Evolutionary conservation across 2,329 filamentous ascomycete genomes (phyloP), one percentile per base, ranked within the genome.

Genomic region (Ascochyta koolunga): DNA sequence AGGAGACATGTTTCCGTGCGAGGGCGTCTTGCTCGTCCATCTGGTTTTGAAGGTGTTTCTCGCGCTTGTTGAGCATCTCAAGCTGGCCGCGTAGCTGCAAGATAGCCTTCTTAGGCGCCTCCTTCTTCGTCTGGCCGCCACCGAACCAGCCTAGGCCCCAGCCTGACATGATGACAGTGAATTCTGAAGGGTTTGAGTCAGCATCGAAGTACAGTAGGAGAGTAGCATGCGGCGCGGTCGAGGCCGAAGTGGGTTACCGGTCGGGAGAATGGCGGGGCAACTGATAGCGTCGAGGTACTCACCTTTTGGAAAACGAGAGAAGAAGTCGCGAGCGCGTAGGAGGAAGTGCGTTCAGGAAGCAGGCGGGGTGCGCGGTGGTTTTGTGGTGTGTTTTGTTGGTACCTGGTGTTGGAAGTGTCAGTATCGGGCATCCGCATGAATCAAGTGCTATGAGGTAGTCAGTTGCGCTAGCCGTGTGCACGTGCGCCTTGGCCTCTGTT

Each of bases 41-140:
- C 80, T 96, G 92, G 60, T 84, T 89, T 77, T 95, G 89, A 58
- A 98, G 79, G 73, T 98, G 91, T 76, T 86, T 90, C 82, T 98
- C 93, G 56, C 93, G 85, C 84, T 99, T 99, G 79, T 96, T 91
- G 72, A 99, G 83, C 93, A 98, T 98, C 68, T 97, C 93, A 38
- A 98, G 83, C 80, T 97, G 93, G 70, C 89, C 85, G 66, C 95
- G 87, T 71, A 99, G 81, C 56, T 85, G 86, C 52, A 99, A 82
- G 70, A 99, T 99, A 65, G 95, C 95, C 81, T 96, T 95, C 84
- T 99, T 99, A 53, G 95, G 91, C 56, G 87, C 89, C 79, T 97
- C 91, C 81, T 96, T 96, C 80, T 88, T 88, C 83, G 91, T 91
- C 69, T 86, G 85, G 64, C 85, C 86, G 70, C 91, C 91, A 78